Percentiles rank a stretch among this genome's conserved stretches.
Evolutionary conservation across 208 protist genomes (phyloP).

Genomic region (Wallacemonas sp.): DNA sequence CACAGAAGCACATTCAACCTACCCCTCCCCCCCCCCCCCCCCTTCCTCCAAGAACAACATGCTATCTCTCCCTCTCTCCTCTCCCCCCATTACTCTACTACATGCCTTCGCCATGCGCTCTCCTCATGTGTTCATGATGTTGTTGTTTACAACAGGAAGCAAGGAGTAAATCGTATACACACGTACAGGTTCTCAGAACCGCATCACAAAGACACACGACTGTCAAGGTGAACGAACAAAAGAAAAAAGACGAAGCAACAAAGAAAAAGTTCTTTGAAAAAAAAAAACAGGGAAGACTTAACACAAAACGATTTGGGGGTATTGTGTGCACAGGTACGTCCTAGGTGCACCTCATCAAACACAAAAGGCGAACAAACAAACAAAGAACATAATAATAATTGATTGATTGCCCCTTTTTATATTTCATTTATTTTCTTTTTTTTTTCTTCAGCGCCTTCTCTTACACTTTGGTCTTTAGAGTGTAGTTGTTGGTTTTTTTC

Average conservation of each 20-base stretch:
- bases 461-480: background rate
- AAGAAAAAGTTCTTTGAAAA: background rate
- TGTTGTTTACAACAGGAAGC: too few species aligned
- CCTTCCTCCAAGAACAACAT: too few species aligned
- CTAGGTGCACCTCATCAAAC: too few species aligned
- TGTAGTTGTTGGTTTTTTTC: background rate
- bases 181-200: too few species aligned
- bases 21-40: too few species aligned
- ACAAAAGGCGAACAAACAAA: background rate
- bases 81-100: too few species aligned
- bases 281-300: slow-evolving; percentile 15
- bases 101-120: too few species aligned
- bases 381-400: slow-evolving; percentile 4
- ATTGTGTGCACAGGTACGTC: too few species aligned
- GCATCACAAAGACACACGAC: background rate
- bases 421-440: background rate
- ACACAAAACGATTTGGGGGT: slow-evolving; percentile 12
- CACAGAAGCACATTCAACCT: too few species aligned
- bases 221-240: background rate
- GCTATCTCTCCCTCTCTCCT: too few species aligned
- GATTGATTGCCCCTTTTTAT: background rate
- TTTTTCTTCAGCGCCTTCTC: background rate
- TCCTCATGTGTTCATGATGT: too few species aligned
- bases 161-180: too few species aligned
- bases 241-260: background rate